Evolutionary conservation across 768 basidiomycete genomes (phyloP), one percentile per base, ranked within the genome.

Genomic region (Hemileccinum rubropunctum): DNA sequence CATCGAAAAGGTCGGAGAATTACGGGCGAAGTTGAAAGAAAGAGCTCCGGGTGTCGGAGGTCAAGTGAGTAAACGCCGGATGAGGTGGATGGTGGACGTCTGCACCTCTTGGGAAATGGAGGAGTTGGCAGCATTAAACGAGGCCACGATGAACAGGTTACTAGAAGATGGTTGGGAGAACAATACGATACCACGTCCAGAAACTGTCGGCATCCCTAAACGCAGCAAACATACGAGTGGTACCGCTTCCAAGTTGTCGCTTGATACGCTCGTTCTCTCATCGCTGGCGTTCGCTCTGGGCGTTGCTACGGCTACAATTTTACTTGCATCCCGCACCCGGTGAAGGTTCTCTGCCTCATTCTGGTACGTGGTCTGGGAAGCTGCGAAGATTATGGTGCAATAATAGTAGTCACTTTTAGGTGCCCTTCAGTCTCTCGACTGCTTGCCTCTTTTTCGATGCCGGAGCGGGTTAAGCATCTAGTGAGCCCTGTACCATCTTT

Each of bases 71-170:
- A 82, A 82, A 66, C 79, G 77, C 61, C 74, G 95, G 63, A 98
- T 98, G 94, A 78, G 77, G 56, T 95, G 91, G 92, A 95, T 97
- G 88, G 80, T 86, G 17, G 78, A 78, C 53, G 73, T 97, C 20
- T 98, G 92, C 69, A 90, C 91, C 52, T 67, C 73, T 27, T 98
- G 95, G 95, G 72, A 78, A 28, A 73, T 98, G 73, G 88, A 87
- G 39, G 87, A 95, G 48, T 79, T 99, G 51, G 82, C 79, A 3
- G 54, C 66, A 48, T 73, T 95, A 58, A 82, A 91, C 65, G 83
- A 88, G 28, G 71, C 61, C 14, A 75, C 75, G 67, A 87, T 91
- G 69, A 70, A 71, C 26, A 76, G 60, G 49, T 69, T 98, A 15
- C 67, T 99, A 52, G 82, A 90, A 53, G 79, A 86, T 38, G 95